Percentiles rank a stretch among this genome's conserved stretches.
These are phyloP conservation scores for Solanum hybrid DNA, from an alignment of 305 asterid species.

Conservation along the genomic window DNA sequence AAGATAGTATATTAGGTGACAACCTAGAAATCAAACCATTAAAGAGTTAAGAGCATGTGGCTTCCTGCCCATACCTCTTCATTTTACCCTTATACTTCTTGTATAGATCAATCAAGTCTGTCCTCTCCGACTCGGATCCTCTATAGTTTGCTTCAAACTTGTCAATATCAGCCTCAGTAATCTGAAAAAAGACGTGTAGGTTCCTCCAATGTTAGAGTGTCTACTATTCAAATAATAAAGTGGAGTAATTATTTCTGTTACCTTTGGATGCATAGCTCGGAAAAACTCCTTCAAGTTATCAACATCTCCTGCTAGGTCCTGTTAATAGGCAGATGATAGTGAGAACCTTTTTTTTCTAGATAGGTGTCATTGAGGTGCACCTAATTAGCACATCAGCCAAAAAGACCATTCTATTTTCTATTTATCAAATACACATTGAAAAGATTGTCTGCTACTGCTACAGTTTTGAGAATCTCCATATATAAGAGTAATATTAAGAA, in stretches of 20 bases:
- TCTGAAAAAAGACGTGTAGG: constrained; percentile 24
- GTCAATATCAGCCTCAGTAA: constrained; percentile 73
- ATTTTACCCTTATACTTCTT: constrained; percentile 63
- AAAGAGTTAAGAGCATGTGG: background rate
- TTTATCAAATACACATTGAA: background rate
- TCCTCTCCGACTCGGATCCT: constrained; percentile 70
- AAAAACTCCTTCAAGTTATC: constrained; percentile 67
- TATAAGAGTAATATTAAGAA: background rate
- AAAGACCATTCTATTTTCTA: background rate
- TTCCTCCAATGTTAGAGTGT: background rate
- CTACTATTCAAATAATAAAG: background rate
- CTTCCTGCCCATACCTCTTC: constrained; percentile 39
- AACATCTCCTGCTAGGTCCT: constrained; percentile 80
- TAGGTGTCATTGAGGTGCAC: background rate
- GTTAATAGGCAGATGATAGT: constrained; percentile 12
- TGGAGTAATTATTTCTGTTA: background rate
- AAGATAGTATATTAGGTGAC: background rate
- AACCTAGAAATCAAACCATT: background rate
- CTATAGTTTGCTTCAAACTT: constrained; percentile 80
- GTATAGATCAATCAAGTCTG: constrained; percentile 64
- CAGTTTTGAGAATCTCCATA: background rate
- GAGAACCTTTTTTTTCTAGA: background rate
- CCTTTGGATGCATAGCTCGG: constrained; percentile 71
- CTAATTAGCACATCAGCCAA: background rate
- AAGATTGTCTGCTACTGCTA: background rate